Conservation (phyloP, 352 stramenopile species). For the Albugo laibachii region DNA sequence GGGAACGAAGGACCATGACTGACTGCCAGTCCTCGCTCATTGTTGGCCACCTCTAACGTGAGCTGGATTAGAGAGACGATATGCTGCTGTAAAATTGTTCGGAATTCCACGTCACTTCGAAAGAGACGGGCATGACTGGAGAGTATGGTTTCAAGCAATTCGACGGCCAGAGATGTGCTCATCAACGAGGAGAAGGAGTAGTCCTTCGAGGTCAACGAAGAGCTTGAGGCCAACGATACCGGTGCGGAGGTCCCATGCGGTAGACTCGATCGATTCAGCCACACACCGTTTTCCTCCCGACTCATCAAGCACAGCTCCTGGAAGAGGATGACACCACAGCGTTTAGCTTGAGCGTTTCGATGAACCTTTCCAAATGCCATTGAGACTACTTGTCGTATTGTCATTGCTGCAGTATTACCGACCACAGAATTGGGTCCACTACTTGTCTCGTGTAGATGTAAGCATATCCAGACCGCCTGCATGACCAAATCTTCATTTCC, state of each 20-base stretch:
- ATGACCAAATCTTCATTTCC: slow-evolving; percentile 73
- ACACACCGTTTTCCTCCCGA: slow-evolving; percentile 63
- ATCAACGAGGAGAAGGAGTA: slow-evolving; percentile 22
- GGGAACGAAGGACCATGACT: not conserved
- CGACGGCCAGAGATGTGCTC: slow-evolving; percentile 50
- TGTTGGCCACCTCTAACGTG: slow-evolving; percentile 44
- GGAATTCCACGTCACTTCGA: slow-evolving; percentile 48
- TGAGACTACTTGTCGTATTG: slow-evolving; percentile 72
- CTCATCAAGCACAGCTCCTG: slow-evolving; percentile 76
- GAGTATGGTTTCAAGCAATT: slow-evolving; percentile 62
- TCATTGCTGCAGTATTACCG: slow-evolving; percentile 75
- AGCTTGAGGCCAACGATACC: too few relatives aligned
- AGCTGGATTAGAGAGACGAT: slow-evolving; percentile 48
- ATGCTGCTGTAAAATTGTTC: slow-evolving; percentile 63
- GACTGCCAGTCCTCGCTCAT: slow-evolving; percentile 13
- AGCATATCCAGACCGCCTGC: slow-evolving; percentile 76
- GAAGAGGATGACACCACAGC: slow-evolving; percentile 65
- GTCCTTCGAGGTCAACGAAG: too few relatives aligned
- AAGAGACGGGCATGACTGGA: slow-evolving; percentile 39
- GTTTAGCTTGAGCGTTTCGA: slow-evolving; percentile 41
- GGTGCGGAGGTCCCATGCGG: too few relatives aligned
- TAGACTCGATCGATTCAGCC: slow-evolving; percentile 56
- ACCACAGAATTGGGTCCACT: slow-evolving; percentile 59
- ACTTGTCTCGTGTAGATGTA: slow-evolving; percentile 55
- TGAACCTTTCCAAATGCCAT: slow-evolving; percentile 71